A percentile compares a stretch with the other conserved stretches of the same genome.
These are phyloP conservation scores for Pseudopyrenochaeta lycopersici DNA, from an alignment of 2,329 filamentous ascomycete species.

Conservation along the genomic window DNA sequence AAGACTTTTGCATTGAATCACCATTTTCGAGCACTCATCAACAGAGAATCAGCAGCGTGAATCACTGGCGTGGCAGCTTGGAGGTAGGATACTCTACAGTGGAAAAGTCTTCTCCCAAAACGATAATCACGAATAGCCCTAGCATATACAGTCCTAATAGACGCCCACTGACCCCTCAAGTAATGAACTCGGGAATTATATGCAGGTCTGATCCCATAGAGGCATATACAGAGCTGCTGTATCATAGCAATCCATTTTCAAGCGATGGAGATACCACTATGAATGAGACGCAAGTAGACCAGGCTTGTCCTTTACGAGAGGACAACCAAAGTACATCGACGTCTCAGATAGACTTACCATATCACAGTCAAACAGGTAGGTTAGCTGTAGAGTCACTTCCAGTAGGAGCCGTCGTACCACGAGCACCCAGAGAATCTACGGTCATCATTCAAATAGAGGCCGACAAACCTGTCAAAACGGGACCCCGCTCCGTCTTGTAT, in stretches of 20 bases:
- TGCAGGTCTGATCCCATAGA: neutral
- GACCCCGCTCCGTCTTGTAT: neutral
- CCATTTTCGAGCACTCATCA: neutral
- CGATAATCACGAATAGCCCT: neutral
- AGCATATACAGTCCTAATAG: neutral
- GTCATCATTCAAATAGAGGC: neutral
- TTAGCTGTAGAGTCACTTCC: neutral
- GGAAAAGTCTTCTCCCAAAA: neutral
- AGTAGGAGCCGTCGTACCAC: neutral
- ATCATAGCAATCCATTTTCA: neutral
- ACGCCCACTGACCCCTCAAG: neutral
- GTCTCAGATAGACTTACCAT: neutral
- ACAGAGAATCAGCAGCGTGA: neutral
- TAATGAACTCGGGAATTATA: neutral
- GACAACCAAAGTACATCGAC: neutral
- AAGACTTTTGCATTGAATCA: neutral
- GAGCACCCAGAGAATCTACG: neutral
- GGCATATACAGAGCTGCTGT: neutral
- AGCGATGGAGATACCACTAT: neutral
- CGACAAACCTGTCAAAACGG: neutral
- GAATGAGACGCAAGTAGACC: neutral
- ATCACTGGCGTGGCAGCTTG: neutral
- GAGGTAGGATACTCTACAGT: neutral
- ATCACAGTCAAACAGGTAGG: neutral
- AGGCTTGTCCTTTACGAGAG: neutral